phyloP scores from a whole-genome alignment of 371 early-diverging fungal genomes.

The Apophysomyces variabilis region DNA sequence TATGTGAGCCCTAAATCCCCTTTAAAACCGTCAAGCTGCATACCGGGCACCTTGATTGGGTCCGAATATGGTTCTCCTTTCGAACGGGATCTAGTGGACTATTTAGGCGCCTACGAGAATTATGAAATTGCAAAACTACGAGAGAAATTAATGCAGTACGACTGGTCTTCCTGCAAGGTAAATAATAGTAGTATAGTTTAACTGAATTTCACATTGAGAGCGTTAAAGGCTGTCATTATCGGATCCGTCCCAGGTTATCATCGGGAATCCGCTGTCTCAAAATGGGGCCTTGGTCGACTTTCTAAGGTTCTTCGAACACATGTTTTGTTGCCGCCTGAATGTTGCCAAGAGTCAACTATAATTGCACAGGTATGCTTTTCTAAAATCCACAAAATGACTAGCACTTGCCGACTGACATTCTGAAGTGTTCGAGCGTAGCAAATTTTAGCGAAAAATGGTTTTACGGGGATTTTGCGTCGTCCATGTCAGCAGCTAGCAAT shows the following conservation, averaged over 20 bases:
- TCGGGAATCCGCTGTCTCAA: conserved; percentile 22
- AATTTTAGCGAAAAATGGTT: conserved; percentile 56
- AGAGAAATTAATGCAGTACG: conserved; percentile 41
- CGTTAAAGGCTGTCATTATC: conserved; percentile 23
- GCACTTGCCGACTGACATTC: neutral
- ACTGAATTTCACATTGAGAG: too few species aligned
- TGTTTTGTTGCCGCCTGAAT: conserved; percentile 33
- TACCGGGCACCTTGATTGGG: conserved; percentile 19
- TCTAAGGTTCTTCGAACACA: conserved; percentile 40
- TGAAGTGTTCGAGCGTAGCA: conserved; percentile 65
- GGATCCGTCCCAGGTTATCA: conserved; percentile 36
- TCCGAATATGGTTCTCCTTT: conserved; percentile 45
- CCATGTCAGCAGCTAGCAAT: conserved; percentile 22
- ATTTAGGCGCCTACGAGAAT: conserved; percentile 48
- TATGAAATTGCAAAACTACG: conserved; percentile 16
- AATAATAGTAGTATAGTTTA: too few species aligned
- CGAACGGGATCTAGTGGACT: conserved; percentile 58
- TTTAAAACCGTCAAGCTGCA: conserved; percentile 27
- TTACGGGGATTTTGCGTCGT: conserved; percentile 25
- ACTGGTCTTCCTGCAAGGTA: conserved; percentile 51
- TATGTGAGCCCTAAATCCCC: conserved; percentile 48
- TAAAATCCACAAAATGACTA: neutral
- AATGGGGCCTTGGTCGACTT: conserved; percentile 60
- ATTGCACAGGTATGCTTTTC: conserved; percentile 43
- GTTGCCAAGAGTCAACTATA: conserved; percentile 32